phyloP scores from a whole-genome alignment of 257 asterid genomes.

The Solanum ahanhuiri region DNA sequence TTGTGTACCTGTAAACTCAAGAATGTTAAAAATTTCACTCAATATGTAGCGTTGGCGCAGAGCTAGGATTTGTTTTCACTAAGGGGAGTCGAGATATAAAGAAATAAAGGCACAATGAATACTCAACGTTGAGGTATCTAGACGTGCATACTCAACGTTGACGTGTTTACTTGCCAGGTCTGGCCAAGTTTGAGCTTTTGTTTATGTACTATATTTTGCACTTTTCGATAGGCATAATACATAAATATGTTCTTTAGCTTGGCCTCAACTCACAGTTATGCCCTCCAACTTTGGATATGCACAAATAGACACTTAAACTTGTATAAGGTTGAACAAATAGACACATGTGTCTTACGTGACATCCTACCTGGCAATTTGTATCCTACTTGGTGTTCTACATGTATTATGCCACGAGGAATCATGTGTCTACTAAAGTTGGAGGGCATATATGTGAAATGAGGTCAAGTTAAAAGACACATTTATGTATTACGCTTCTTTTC shows the following conservation, averaged over 20 bases:
- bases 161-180: neutral
- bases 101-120: neutral
- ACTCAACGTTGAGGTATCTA: neutral
- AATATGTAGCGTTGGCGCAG: neutral
- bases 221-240: neutral
- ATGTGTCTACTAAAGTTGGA: neutral
- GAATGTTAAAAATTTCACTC: neutral
- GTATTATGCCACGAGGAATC: too few relatives aligned
- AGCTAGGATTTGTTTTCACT: neutral
- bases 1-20: constrained; percentile 7
- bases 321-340: neutral
- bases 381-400: fast-evolving
- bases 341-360: neutral
- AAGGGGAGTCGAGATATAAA: neutral
- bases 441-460: too few relatives aligned
- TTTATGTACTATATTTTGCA: neutral
- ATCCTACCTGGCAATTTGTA: too few relatives aligned
- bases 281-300: neutral
- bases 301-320: too few relatives aligned
- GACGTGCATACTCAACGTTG: neutral
- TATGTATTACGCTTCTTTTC: neutral
- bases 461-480: too few relatives aligned
- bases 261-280: neutral
- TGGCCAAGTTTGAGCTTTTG: neutral
- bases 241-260: neutral